Evolutionary conservation across 2,329 filamentous ascomycete genomes (phyloP), one percentile per base, ranked within the genome.

Genomic region (Fusarium veterinarium): DNA sequence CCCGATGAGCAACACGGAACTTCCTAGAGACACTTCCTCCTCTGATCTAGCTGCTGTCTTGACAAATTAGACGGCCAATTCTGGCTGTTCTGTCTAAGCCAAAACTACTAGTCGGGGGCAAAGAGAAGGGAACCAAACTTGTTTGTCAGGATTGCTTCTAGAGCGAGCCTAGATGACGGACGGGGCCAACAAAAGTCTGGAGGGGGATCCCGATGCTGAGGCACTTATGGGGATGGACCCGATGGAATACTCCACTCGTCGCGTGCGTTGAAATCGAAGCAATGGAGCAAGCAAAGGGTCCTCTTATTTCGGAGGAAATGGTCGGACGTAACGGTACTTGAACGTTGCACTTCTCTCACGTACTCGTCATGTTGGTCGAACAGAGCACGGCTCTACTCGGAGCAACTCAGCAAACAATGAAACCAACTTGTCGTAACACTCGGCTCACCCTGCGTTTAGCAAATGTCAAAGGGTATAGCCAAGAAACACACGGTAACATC

Each of bases 231-330:
- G 60, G 64, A 71, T 61, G 33, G 58, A 72, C 30, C 63, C 61
- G 69, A 62, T 64, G 62, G 41, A 33, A 65, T 49, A 56, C 59
- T 74, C 75, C 75, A 76, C 75, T 58, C 60, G 42, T 76, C 72
- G 75, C 72, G 75, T 77, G 75, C 41, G 23, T 49, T 53, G 31
- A 17, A 35, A 51, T 51, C 17, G 48, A 51, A 51, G 30, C n/a
- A 51, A 51, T 35, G 48, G 48, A 20, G 48, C 62, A 64, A 45
- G 62, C 31, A 33, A 55, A 49, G 74, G 74, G 42, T 61, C 66
- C 60, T 66, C 33, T 52, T 57, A 53, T 55, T 58, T 56, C 55
- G 53, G 49, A 30, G 52, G 20, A 46, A 48, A 53, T 30, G 37
- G 41, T 56, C 48, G n/a, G n/a, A 33, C 25, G 38, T 53, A 35